Evolutionary conservation across 495 filamentous ascomycete genomes (phyloP), one percentile per base, ranked within the genome.

Genomic region (Xylaria longipes): DNA sequence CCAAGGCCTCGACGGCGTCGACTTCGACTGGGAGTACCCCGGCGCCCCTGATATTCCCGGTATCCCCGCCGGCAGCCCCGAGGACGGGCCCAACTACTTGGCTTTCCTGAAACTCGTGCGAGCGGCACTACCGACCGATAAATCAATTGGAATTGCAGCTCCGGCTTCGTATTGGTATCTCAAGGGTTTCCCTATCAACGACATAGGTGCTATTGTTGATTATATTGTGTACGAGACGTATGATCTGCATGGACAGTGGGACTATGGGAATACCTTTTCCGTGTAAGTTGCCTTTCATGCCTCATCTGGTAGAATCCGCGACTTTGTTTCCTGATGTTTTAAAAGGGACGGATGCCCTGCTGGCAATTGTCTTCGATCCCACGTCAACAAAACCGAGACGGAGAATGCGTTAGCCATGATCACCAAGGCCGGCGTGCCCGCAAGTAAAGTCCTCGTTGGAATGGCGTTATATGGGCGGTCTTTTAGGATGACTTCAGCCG

Each of bases 341-440:
- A n/a, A 64, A 64, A 20, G 43, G 20, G 5, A 25, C 60, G 82
- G 81, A n/a, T 87, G 84, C 66, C 64, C 63, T 0, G 39, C 43
- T 0, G 81, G 84, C 20, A 81, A 80, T 69, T 84, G 82, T 69
- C 79, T 85, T 1, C 76, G 82, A 27, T 79, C 75, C 11, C 83
- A 86, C 58, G 80, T 84, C 43, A 85, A 85, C 65, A 22, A 72
- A 41, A 84, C 84, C 4, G 84, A 87, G 72, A 86, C 82, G 3
- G 62, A 71, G 39, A 63, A 77, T 39, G 75, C 80, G 3, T 74
- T 87, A 1, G 64, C 77, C 17, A 86, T 87, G 83, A 78, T 87
- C 20, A 87, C 86, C 45, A 88, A 88, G 69, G 84, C 84, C 0
- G 84, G 85, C 20, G 82, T 85, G 1, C 80, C 79, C 0, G 48